Evolutionary conservation across 1,284 basidiomycete genomes (phyloP).

Genomic region (Pascua sp.): DNA sequence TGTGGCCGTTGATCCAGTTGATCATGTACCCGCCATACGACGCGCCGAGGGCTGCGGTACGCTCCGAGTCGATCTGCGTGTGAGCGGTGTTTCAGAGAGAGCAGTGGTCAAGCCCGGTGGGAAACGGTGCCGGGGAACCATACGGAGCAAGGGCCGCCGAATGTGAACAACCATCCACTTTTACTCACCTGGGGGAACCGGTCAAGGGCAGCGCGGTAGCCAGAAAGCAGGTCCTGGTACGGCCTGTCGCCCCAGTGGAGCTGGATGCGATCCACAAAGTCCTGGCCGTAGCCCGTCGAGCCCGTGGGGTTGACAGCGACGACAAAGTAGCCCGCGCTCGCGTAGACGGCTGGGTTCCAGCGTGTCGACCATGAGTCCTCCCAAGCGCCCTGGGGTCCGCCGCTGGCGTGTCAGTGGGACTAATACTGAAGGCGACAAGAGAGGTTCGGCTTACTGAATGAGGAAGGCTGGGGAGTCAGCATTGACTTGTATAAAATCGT

Average conservation of each 20-base stretch:
- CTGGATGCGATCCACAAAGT: slow-evolving; percentile 67
- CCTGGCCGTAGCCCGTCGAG: slow-evolving; percentile 83
- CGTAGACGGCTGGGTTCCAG: slow-evolving; percentile 73
- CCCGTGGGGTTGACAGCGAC: slow-evolving; percentile 85
- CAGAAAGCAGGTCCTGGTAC: slow-evolving; percentile 71
- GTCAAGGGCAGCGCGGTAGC: slow-evolving; percentile 68
- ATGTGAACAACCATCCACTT: too few relatives aligned
- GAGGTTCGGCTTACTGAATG: slow-evolving; percentile 27
- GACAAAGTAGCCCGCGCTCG: slow-evolving; percentile 64
- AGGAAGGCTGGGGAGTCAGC: slow-evolving; percentile 31
- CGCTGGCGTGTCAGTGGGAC: background rate
- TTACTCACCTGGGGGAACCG: slow-evolving; percentile 64
- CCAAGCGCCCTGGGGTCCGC: slow-evolving; percentile 62
- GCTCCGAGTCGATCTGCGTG: slow-evolving; percentile 67
- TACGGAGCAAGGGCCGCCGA: too few relatives aligned
- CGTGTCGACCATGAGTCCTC: slow-evolving; percentile 76
- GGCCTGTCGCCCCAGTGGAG: slow-evolving; percentile 55
- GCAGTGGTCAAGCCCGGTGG: too few relatives aligned
- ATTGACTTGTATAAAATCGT: too few relatives aligned
- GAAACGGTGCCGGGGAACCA: too few relatives aligned
- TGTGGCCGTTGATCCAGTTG: slow-evolving; percentile 92
- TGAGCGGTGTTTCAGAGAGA: background rate
- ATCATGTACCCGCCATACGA: slow-evolving; percentile 52
- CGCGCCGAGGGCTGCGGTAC: slow-evolving; percentile 63
- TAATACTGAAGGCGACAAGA: too few relatives aligned